phyloP scores from a whole-genome alignment of 2,329 filamentous ascomycete species.

The Stemphylium lycopersici region DNA sequence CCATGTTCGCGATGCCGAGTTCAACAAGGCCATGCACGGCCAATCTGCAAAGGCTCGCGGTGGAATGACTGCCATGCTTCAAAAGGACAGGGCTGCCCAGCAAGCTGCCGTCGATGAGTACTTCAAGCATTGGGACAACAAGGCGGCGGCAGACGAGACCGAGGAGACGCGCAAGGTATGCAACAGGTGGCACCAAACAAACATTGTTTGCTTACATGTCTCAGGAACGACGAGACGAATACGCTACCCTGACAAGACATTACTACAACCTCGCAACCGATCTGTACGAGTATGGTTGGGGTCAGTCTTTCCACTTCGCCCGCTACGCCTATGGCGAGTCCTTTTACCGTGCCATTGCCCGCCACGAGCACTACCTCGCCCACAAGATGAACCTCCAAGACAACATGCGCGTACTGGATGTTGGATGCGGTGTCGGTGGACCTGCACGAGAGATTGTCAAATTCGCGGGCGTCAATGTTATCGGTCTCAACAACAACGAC shows the following conservation, averaged over 20 bases:
- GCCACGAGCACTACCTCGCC: conserved; percentile 97
- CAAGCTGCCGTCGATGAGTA: conserved; percentile 87
- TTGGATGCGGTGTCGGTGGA: conserved; percentile 95
- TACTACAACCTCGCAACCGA: conserved; percentile 99
- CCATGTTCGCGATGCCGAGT: conserved; percentile 82
- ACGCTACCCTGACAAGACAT: conserved; percentile 90
- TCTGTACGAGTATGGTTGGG: conserved; percentile 96
- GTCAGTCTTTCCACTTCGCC: conserved; percentile 96
- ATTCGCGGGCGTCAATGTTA: conserved; percentile 87
- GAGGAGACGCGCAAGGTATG: conserved; percentile 76
- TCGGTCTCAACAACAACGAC: conserved; percentile 98
- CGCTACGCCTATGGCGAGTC: conserved; percentile 85
- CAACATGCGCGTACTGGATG: conserved; percentile 89
- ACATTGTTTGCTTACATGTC: conserved; percentile 23
- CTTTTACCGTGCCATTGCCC: conserved; percentile 89
- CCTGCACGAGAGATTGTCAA: conserved; percentile 95
- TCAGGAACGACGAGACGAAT: conserved; percentile 83
- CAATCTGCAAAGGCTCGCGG: conserved; percentile 71
- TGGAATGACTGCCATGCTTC: conserved; percentile 82
- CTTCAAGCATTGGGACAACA: conserved; percentile 96
- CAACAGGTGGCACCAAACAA: neutral
- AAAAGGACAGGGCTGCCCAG: conserved; percentile 80
- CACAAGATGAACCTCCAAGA: conserved; percentile 85
- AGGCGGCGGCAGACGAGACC: conserved; percentile 79
- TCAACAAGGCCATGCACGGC: conserved; percentile 88